These are phyloP conservation scores for Gossypium bickii DNA, from an alignment of 345 rosid species.

Conservation along the genomic window DNA sequence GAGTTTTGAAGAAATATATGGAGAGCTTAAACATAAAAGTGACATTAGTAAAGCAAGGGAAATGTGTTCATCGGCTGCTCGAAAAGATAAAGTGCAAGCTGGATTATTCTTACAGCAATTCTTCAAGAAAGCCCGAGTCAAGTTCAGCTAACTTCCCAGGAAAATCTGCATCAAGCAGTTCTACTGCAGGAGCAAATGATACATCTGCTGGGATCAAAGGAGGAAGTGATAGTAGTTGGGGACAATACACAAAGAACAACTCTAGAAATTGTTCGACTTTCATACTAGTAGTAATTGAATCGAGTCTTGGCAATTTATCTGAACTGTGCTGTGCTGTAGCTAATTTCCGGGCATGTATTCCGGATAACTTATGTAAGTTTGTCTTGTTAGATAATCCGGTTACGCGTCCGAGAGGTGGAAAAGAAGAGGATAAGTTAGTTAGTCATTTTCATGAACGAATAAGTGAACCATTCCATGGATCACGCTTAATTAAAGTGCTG, in stretches of 20 bases:
- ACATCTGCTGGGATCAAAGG: conserved; percentile 41
- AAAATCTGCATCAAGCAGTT: not conserved
- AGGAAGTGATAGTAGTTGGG: conserved; percentile 32
- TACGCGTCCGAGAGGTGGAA: not conserved
- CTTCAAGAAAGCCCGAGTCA: conserved; percentile 36
- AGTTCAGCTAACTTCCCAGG: conserved; percentile 27
- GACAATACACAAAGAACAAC: conserved; percentile 19
- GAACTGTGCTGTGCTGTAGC: conserved; percentile 32
- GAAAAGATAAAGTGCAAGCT: conserved; percentile 33
- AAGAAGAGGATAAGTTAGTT: conserved; percentile 15
- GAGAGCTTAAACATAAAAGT: conserved; percentile 51
- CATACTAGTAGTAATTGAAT: conserved; percentile 54
- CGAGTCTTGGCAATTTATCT: conserved; percentile 35
- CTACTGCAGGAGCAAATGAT: conserved; percentile 33
- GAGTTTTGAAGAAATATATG: conserved; percentile 43
- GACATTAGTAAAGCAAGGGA: conserved; percentile 38
- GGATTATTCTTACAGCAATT: conserved; percentile 31
- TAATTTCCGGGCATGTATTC: conserved; percentile 37
- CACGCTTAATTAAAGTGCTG: conserved; percentile 40
- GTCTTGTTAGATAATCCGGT: conserved; percentile 58
- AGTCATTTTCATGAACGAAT: conserved; percentile 31
- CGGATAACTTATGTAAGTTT: conserved; percentile 34
- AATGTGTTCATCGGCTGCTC: conserved; percentile 31
- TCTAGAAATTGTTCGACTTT: conserved; percentile 20
- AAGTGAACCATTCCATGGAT: conserved; percentile 67